These are phyloP conservation scores for Elaeis oleifera DNA, from an alignment of 202 grass and related monocot species.

Conservation along the genomic window DNA sequence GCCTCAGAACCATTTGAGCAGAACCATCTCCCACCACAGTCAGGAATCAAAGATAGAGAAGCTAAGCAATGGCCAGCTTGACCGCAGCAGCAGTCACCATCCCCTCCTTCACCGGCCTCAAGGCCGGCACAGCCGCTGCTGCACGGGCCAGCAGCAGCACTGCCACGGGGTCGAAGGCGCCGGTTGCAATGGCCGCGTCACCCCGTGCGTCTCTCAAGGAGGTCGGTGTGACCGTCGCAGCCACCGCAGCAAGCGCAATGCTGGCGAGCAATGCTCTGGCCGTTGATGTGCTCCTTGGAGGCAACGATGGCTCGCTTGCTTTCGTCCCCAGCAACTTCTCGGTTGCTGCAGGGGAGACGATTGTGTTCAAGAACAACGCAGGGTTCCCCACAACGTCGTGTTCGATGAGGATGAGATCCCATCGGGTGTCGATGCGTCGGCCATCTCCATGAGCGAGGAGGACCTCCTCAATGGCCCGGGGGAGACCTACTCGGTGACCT, in stretches of 20 bases:
- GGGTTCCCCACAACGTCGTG: constrained; percentile 83
- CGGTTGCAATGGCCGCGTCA: background rate
- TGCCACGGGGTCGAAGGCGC: background rate
- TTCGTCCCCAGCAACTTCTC: constrained; percentile 69
- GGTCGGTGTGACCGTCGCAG: constrained; percentile 36
- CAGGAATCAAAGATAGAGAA: too few species aligned
- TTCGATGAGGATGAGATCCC: constrained; percentile 94
- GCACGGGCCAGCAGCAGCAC: background rate
- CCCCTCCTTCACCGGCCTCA: constrained; percentile 42
- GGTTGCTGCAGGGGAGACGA: constrained; percentile 66
- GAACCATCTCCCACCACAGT: too few species aligned
- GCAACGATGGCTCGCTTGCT: constrained; percentile 42
- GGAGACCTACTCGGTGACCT: constrained; percentile 58
- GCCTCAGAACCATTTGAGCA: too few species aligned
- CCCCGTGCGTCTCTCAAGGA: constrained; percentile 48
- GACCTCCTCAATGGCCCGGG: constrained; percentile 62
- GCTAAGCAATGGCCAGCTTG: too few species aligned
- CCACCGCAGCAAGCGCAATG: constrained; percentile 55
- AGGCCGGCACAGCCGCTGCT: constrained; percentile 12
- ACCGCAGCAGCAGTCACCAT: constrained; percentile 31
- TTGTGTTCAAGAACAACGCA: constrained; percentile 96
- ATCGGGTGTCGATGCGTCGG: constrained; percentile 41
- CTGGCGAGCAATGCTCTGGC: constrained; percentile 60
- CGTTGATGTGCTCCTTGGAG: constrained; percentile 59
- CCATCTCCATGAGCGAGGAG: constrained; percentile 64